Evolutionary conservation across 768 basidiomycete genomes (phyloP), one percentile per base, ranked within the genome.

Genomic region (Amyloporia xantha): DNA sequence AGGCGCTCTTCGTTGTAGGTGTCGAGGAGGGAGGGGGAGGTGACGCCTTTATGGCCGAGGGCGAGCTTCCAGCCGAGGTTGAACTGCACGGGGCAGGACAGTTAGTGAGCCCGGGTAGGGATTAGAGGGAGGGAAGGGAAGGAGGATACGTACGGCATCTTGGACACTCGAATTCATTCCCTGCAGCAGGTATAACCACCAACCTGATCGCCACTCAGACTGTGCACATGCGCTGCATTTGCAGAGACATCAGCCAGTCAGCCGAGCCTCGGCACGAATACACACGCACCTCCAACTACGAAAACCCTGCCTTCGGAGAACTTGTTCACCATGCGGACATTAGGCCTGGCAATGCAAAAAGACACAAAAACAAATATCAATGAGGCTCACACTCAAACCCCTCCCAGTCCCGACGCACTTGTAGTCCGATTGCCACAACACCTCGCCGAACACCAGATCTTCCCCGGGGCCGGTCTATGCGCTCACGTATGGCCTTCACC

Each of bases 141-240:
- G n/a, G n/a, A n/a, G n/a, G n/a, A n/a, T n/a, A 50, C 59, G n/a
- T 20, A 59, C 58, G 10, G 63, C 53, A 36, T 64, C 62, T 28
- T 60, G 58, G 7, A 67, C 48, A 24, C 61, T 54, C 5, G 59
- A 55, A 48, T 66, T 66, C 25, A 64, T 6, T 5, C 40, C 65
- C n/a, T n/a, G n/a, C n/a, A n/a, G n/a, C n/a, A n/a, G n/a, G n/a
- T n/a, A n/a, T n/a, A n/a, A n/a, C n/a, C n/a, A n/a, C n/a, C n/a
- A n/a, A n/a, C n/a, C 47, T 71, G 73, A 0, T 67, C 73, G 17
- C 74, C 74, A 4, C 64, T 64, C 13, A 71, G 71, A 25, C 67
- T 67, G 46, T 76, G 74, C 20, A 69, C 62, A 49, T 79, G 78
- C 0, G 72, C 75, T 21, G 73, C 69, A 52, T 79, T 76, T 79